Evolutionary conservation across 345 rosid genomes (phyloP).

Genomic region (Schrenkiella parvula): DNA sequence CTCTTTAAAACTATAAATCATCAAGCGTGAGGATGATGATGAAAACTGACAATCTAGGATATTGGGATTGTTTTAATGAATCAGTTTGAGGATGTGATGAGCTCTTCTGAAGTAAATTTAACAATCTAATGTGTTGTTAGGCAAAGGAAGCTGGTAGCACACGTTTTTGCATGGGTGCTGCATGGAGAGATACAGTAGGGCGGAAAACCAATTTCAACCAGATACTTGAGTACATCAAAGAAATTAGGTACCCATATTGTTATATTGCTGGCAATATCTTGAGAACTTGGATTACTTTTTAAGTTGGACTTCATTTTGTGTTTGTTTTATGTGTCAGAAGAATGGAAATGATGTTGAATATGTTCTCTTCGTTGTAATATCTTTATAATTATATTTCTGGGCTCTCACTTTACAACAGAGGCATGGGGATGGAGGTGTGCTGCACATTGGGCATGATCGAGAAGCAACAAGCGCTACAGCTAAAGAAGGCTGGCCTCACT

Average conservation of each 20-base stretch:
- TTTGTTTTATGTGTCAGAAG: not conserved
- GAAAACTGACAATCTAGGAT: not conserved
- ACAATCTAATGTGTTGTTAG: conserved; percentile 38
- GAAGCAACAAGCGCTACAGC: conserved; percentile 91
- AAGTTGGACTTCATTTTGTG: not conserved
- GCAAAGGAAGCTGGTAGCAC: conserved; percentile 99
- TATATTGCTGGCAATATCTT: not conserved
- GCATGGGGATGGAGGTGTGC: conserved; percentile 98
- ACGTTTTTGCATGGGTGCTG: conserved; percentile 99
- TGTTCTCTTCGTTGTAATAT: not conserved
- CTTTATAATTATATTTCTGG: not conserved
- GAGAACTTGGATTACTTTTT: not conserved
- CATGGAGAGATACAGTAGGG: conserved; percentile 96
- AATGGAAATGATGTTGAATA: not conserved
- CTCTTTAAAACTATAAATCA: not conserved
- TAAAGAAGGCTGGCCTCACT: conserved; percentile 96
- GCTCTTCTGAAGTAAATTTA: not conserved
- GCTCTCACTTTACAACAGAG: conserved; percentile 44
- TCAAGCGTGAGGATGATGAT: not conserved
- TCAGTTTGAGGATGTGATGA: not conserved
- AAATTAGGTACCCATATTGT: conserved; percentile 58
- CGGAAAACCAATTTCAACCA: conserved; percentile 88
- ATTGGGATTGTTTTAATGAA: not conserved
- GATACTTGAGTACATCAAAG: conserved; percentile 86
- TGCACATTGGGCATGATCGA: conserved; percentile 98